Conservation (phyloP, 495 filamentous ascomycete genomes). For the Penicillium paxilli region DNA sequence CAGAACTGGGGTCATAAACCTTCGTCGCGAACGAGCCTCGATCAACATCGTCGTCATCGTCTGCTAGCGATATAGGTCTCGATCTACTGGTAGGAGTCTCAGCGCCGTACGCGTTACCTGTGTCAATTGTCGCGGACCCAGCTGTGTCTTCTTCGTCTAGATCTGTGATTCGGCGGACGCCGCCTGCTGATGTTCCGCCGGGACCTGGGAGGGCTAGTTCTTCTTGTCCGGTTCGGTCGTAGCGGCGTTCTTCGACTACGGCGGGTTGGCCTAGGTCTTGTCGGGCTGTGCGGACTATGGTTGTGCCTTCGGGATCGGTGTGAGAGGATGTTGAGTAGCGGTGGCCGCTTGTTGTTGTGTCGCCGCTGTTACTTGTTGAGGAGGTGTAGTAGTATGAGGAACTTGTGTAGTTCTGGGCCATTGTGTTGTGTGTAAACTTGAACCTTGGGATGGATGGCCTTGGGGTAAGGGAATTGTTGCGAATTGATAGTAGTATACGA, state of each 20-base stretch:
- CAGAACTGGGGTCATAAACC: constrained; percentile 12
- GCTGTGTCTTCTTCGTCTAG: constrained; percentile 21
- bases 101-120: constrained; percentile 6
- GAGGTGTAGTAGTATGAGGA: constrained; percentile 38
- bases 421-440: constrained; percentile 4
- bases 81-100: constrained; percentile 4
- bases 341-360: constrained; percentile 29
- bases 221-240: constrained; percentile 38
- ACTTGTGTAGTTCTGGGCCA: constrained; percentile 26
- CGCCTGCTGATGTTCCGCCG: constrained; percentile 22
- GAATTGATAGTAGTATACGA: too few relatives aligned
- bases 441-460: too few relatives aligned
- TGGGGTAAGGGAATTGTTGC: too few relatives aligned
- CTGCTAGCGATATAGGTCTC: too few relatives aligned
- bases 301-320: constrained; percentile 38
- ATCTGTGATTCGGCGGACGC: constrained; percentile 29
- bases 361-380: constrained; percentile 24
- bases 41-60: constrained; percentile 14
- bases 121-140: not conserved
- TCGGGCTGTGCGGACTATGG: constrained; percentile 35
- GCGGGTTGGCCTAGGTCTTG: constrained; percentile 39
- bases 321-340: constrained; percentile 36
- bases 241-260: constrained; percentile 36
- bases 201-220: constrained; percentile 12
- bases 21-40: constrained; percentile 8